A percentile compares a stretch with the other conserved stretches of the same genome.
phyloP scores from a whole-genome alignment of 2,329 filamentous ascomycete genomes.

The Cryphonectria radicalis region DNA sequence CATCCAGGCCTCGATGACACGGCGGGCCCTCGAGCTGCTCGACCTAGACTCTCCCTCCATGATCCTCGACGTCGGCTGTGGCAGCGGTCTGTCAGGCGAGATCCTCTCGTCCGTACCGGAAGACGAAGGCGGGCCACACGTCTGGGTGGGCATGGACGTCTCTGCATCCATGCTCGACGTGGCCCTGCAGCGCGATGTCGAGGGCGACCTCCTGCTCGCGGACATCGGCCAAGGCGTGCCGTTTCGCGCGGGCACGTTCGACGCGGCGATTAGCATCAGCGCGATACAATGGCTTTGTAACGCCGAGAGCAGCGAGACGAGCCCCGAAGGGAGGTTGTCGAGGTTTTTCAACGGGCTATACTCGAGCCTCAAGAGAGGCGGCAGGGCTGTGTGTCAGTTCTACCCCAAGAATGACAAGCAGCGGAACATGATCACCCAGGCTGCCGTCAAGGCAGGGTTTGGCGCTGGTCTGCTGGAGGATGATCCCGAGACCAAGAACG shows the following conservation, averaged over 20 bases:
- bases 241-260: conserved; percentile 89
- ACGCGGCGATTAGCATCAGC: conserved; percentile 92
- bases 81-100: conserved; percentile 90
- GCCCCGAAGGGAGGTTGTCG: conserved; percentile 74
- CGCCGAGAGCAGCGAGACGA: conserved; percentile 86
- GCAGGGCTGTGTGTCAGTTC: conserved; percentile 93
- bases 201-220: conserved; percentile 90
- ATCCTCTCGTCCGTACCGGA: conserved; percentile 77
- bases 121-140: conserved; percentile 81
- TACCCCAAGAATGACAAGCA: conserved; percentile 96
- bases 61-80: conserved; percentile 96
- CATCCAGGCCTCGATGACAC: conserved; percentile 93
- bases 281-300: conserved; percentile 99
- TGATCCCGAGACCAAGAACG: conserved; percentile 93
- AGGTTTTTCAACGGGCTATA: conserved; percentile 95
- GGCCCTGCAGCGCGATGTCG: conserved; percentile 86
- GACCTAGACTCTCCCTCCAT: conserved; percentile 78
- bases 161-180: conserved; percentile 96
- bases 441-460: conserved; percentile 92
- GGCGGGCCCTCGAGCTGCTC: conserved; percentile 89
- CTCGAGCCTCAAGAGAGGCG: conserved; percentile 79
- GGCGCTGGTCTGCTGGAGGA: conserved; percentile 94
- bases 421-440: conserved; percentile 86
- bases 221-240: conserved; percentile 96
- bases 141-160: conserved; percentile 97